Evolutionary conservation across 345 rosid species (phyloP).

Genomic region (Dovyalis caffra): DNA sequence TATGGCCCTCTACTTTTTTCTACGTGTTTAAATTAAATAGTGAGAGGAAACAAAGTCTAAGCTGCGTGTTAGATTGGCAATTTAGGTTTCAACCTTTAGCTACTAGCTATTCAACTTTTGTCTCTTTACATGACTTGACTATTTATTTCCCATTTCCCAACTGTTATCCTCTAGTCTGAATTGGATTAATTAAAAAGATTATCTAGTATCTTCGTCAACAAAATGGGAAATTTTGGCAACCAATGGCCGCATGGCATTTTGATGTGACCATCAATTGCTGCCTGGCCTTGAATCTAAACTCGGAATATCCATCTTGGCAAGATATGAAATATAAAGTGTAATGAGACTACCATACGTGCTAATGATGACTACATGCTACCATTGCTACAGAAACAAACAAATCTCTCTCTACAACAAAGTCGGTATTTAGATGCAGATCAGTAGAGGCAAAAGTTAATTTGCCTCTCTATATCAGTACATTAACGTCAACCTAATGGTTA

Average conservation of each 20-base stretch:
- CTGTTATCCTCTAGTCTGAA: background rate
- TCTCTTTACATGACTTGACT: background rate
- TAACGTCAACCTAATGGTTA: too few relatives aligned
- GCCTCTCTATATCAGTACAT: too few relatives aligned
- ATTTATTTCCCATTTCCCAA: background rate
- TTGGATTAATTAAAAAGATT: background rate
- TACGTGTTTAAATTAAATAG: background rate
- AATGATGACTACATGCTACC: background rate
- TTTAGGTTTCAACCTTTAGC: background rate
- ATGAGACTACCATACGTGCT: background rate
- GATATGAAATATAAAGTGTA: background rate
- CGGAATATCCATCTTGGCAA: slow-evolving; percentile 1
- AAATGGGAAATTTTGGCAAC: background rate
- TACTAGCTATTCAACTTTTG: background rate
- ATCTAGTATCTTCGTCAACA: background rate
- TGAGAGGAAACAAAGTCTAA: background rate
- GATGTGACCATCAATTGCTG: slow-evolving; percentile 7
- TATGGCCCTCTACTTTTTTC: background rate
- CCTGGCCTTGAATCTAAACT: background rate
- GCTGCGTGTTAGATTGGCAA: background rate
- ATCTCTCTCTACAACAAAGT: background rate
- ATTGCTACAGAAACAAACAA: background rate
- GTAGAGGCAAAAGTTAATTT: too few relatives aligned
- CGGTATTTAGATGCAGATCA: too few relatives aligned
- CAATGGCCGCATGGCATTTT: background rate